Conservation (phyloP, 441 rosid species). For the Heliophila coronopifolia region DNA sequence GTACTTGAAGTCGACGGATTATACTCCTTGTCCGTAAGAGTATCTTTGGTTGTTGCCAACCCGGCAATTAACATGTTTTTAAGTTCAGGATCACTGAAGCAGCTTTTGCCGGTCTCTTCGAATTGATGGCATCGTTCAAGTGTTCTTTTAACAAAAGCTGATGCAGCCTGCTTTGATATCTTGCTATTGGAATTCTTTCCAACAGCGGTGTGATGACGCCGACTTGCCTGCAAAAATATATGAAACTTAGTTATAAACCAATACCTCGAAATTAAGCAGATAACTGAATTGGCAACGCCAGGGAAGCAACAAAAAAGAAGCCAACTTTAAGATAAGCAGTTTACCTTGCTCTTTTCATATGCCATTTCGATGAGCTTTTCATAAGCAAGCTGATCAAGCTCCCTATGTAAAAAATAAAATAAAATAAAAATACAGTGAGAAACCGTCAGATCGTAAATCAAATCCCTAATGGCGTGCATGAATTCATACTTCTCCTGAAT, state of each 20-base stretch:
- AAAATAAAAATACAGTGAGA: constrained; percentile 3
- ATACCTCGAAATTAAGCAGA: constrained; percentile 4
- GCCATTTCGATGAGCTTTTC: constrained; percentile 80
- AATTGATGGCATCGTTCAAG: constrained; percentile 58
- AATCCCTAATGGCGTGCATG: constrained; percentile 5
- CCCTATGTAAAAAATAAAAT: constrained; percentile 41
- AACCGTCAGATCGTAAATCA: constrained; percentile 9
- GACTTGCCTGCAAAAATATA: constrained; percentile 48
- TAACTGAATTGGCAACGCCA: too few species aligned
- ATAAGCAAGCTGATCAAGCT: constrained; percentile 59
- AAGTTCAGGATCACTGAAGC: constrained; percentile 65
- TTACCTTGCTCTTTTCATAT: constrained; percentile 81
- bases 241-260: constrained; percentile 3
- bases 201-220: constrained; percentile 53
- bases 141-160: constrained; percentile 63
- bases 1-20: constrained; percentile 26
- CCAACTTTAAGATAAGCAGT: too few species aligned
- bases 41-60: constrained; percentile 35
- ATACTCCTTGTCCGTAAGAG: constrained; percentile 28
- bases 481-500: constrained; percentile 55
- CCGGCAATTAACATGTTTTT: constrained; percentile 57
- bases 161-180: constrained; percentile 78
- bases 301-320: too few species aligned
- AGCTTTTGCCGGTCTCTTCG: constrained; percentile 81
- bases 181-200: constrained; percentile 74